These are phyloP conservation scores for Scedosporium dehoogii DNA, from an alignment of 2,329 filamentous ascomycete species.

Conservation along the genomic window DNA sequence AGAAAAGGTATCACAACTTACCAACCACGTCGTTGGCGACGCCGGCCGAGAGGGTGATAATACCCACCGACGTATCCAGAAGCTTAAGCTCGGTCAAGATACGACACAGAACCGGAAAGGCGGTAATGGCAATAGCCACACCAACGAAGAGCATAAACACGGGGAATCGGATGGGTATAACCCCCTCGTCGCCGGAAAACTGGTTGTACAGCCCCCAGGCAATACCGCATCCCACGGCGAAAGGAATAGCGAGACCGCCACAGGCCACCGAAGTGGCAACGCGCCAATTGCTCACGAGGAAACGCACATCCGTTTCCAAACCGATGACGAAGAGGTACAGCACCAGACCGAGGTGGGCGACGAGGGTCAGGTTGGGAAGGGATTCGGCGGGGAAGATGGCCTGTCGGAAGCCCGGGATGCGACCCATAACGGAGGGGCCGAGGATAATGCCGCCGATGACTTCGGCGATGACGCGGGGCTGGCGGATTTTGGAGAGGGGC, in stretches of 20 bases:
- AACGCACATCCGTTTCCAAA: conserved; percentile 73
- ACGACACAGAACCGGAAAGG: conserved; percentile 82
- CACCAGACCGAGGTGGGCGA: conserved; percentile 74
- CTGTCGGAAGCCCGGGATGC: conserved; percentile 66
- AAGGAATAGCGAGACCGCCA: conserved; percentile 72
- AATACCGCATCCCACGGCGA: conserved; percentile 70
- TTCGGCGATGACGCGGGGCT: conserved; percentile 76
- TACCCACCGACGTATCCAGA: conserved; percentile 70
- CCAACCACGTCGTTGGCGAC: conserved; percentile 74
- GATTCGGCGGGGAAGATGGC: conserved; percentile 69
- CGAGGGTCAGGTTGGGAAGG: conserved; percentile 64
- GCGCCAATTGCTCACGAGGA: conserved; percentile 71
- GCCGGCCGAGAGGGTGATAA: conserved; percentile 82
- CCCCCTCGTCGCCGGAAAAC: conserved; percentile 41
- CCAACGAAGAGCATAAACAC: conserved; percentile 68
- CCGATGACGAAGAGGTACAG: conserved; percentile 84
- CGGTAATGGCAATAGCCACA: conserved; percentile 88
- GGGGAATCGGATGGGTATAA: conserved; percentile 35
- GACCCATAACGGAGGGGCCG: conserved; percentile 80
- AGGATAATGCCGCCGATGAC: conserved; percentile 78
- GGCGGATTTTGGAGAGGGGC: conserved; percentile 65
- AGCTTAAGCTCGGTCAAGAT: conserved; percentile 88
- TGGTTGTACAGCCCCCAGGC: conserved; percentile 72
- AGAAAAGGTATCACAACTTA: conserved; percentile 11
- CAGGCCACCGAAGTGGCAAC: conserved; percentile 68